Evolutionary conservation across 495 filamentous ascomycete species (phyloP).

Genomic region (Pseudotulostoma volvatum): DNA sequence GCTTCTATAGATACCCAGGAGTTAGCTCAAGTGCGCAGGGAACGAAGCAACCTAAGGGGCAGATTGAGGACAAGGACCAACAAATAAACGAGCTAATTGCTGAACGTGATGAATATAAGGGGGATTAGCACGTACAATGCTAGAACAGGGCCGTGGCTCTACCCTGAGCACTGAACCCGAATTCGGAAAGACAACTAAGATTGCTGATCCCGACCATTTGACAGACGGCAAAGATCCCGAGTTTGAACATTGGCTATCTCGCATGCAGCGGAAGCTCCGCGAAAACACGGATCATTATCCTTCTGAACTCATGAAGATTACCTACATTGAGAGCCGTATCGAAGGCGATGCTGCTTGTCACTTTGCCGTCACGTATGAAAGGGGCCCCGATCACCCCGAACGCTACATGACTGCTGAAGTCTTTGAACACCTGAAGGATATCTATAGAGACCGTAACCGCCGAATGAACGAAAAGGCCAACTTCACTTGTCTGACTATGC

Average conservation of each 20-base stretch:
- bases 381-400: background rate
- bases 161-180: background rate
- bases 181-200: background rate
- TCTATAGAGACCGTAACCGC: background rate
- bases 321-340: background rate
- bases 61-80: too few species aligned
- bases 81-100: background rate
- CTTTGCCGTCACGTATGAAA: background rate
- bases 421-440: background rate
- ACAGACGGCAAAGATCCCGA: conserved; percentile 3
- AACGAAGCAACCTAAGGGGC: too few species aligned
- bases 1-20: too few species aligned
- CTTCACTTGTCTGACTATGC: background rate
- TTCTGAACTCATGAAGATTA: background rate
- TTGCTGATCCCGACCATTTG: background rate
- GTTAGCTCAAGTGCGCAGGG: too few species aligned
- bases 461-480: background rate
- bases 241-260: background rate
- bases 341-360: background rate
- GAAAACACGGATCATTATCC: conserved; percentile 1
- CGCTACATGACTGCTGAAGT: background rate
- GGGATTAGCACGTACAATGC: background rate
- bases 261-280: background rate
- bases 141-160: background rate
- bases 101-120: background rate